These are phyloP conservation scores for Mycena rosella DNA, from an alignment of 768 basidiomycete species.

Conservation along the genomic window DNA sequence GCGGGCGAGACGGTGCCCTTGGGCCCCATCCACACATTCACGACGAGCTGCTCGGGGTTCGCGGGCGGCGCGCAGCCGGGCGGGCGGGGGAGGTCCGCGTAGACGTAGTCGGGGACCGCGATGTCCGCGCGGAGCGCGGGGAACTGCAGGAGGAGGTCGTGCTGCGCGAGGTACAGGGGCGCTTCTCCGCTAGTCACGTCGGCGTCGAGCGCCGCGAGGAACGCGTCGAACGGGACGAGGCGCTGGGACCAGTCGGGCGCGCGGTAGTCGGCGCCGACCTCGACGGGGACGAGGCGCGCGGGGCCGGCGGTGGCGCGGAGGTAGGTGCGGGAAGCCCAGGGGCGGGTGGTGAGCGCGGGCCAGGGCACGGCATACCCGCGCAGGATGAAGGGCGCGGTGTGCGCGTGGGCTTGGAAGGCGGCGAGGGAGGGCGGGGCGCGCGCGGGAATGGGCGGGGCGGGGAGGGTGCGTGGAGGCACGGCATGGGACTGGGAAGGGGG, in stretches of 20 bases:
- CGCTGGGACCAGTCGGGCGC: constrained; percentile 83
- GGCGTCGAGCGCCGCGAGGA: constrained; percentile 66
- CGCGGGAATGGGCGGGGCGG: constrained; percentile 38
- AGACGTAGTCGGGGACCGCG: constrained; percentile 90
- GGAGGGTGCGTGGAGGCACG: constrained; percentile 30
- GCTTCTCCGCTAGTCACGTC: constrained; percentile 50
- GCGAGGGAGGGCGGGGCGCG: constrained; percentile 66
- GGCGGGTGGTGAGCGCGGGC: constrained; percentile 80
- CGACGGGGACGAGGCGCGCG: constrained; percentile 90
- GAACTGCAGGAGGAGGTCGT: constrained; percentile 88
- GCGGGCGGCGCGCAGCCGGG: constrained; percentile 72
- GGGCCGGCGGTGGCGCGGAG: constrained; percentile 78
- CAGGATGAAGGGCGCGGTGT: constrained; percentile 78
- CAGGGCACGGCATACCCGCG: constrained; percentile 73
- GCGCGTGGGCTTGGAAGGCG: constrained; percentile 61
- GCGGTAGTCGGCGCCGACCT: constrained; percentile 89
- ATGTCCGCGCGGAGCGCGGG: constrained; percentile 83
- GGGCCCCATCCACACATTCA: constrained; percentile 90
- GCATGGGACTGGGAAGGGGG: constrained; percentile 15
- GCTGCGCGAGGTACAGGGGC: constrained; percentile 93
- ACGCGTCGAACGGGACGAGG: constrained; percentile 83
- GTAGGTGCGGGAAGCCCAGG: constrained; percentile 81
- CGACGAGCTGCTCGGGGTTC: constrained; percentile 73
- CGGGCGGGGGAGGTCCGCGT: constrained; percentile 65
- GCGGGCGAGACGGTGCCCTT: constrained; percentile 86